Conservation (phyloP, 768 basidiomycete genomes). For the Suillus lakei region DNA sequence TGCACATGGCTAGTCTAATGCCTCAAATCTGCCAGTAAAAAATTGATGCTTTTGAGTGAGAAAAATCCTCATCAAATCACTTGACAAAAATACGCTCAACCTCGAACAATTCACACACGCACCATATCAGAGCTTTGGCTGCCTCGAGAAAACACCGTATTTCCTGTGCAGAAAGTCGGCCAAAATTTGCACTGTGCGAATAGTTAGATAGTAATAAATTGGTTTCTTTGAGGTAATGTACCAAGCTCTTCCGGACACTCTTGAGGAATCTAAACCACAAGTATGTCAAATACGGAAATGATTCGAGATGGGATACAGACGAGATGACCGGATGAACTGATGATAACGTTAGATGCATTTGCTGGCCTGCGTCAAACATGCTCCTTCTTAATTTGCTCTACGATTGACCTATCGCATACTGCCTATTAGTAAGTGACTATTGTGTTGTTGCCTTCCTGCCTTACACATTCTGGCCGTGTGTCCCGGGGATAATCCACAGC, state of each 20-base stretch:
- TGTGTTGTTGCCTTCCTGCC: neutral
- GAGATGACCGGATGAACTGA: slow-evolving; percentile 30
- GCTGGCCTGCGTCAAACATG: slow-evolving; percentile 33
- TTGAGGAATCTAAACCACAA: slow-evolving; percentile 27
- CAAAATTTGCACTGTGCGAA: neutral
- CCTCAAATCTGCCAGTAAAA: neutral
- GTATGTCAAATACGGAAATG: neutral
- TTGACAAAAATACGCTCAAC: neutral
- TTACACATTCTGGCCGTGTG: slow-evolving; percentile 10
- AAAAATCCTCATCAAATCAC: neutral
- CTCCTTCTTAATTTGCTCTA: slow-evolving; percentile 13
- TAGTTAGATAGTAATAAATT: neutral
- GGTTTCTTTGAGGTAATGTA: slow-evolving; percentile 11
- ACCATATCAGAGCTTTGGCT: neutral
- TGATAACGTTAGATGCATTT: slow-evolving; percentile 33
- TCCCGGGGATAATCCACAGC: slow-evolving; percentile 31
- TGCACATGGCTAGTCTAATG: neutral
- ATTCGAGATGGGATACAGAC: slow-evolving; percentile 19
- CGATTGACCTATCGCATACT: slow-evolving; percentile 12
- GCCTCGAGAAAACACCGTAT: neutral
- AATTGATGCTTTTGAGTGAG: too few relatives aligned
- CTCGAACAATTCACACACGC: neutral
- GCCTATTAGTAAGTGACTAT: neutral
- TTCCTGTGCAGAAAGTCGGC: neutral
- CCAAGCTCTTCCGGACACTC: slow-evolving; percentile 32